Evolutionary conservation across 2,329 filamentous ascomycete species (phyloP).

Genomic region (Penicillium sp.): DNA sequence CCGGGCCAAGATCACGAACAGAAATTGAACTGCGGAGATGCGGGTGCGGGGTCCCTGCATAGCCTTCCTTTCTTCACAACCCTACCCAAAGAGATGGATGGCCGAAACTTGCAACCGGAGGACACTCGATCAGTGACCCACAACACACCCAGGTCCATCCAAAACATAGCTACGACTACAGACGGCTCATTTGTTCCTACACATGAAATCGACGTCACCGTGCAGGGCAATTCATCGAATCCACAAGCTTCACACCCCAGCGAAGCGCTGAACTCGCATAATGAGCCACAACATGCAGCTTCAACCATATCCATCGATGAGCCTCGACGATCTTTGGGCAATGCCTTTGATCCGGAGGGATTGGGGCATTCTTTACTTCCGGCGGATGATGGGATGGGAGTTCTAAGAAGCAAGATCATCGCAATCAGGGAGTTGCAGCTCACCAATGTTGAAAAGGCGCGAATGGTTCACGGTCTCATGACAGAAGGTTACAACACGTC

Average conservation of each 20-base stretch:
- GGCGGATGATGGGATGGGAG: slow-evolving; percentile 76
- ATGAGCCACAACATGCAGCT: not conserved
- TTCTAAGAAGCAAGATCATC: slow-evolving; percentile 66
- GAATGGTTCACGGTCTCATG: slow-evolving; percentile 68
- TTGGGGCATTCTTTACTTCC: slow-evolving; percentile 50
- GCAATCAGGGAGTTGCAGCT: slow-evolving; percentile 64
- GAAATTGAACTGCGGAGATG: slow-evolving; percentile 18
- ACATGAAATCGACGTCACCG: not conserved
- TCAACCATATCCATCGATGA: not conserved
- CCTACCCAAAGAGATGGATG: slow-evolving; percentile 28
- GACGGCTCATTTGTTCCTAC: not conserved
- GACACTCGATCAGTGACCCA: slow-evolving; percentile 13
- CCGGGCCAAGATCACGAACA: slow-evolving; percentile 14
- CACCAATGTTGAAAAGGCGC: slow-evolving; percentile 65
- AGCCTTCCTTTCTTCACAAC: slow-evolving; percentile 21
- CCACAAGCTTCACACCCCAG: not conserved
- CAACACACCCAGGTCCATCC: slow-evolving; percentile 3
- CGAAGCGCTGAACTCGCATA: not conserved
- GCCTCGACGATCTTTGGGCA: not conserved
- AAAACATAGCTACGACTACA: not conserved
- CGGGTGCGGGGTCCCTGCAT: slow-evolving; percentile 27
- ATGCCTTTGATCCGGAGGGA: slow-evolving; percentile 18
- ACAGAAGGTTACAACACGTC: slow-evolving; percentile 64
- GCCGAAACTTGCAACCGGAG: slow-evolving; percentile 18
- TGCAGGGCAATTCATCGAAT: not conserved